These are phyloP conservation scores for Madurella mycetomatis DNA, from an alignment of 2,329 filamentous ascomycete genomes.

Conservation along the genomic window DNA sequence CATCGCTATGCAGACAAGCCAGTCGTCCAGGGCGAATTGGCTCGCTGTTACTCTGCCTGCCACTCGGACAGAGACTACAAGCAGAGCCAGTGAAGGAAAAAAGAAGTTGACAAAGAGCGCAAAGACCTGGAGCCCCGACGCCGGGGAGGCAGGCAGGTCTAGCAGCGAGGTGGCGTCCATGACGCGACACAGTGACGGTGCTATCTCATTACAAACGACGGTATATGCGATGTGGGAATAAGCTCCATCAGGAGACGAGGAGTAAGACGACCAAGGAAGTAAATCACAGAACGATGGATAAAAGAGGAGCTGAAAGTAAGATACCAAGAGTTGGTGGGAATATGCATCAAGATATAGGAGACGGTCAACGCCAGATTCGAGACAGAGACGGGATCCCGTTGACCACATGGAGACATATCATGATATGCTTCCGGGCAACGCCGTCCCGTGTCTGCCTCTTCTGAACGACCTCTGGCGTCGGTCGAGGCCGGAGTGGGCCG, in stretches of 20 bases:
- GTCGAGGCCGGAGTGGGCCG: slow-evolving; percentile 3
- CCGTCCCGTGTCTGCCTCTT: slow-evolving; percentile 10
- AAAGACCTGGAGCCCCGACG: slow-evolving; percentile 27
- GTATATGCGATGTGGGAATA: slow-evolving; percentile 11
- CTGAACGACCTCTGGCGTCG: not conserved
- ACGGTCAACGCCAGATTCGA: slow-evolving; percentile 9
- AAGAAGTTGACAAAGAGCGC: slow-evolving; percentile 30
- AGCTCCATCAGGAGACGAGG: slow-evolving; percentile 15
- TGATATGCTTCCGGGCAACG: slow-evolving; percentile 15
- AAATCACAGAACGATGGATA: slow-evolving; percentile 9
- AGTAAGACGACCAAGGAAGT: not conserved
- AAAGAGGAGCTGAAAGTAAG: slow-evolving; percentile 7
- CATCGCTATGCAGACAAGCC: slow-evolving; percentile 31
- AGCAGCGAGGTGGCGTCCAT: slow-evolving; percentile 22
- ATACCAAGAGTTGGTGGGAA: slow-evolving; percentile 15
- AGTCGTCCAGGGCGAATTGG: slow-evolving; percentile 30
- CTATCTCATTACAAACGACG: slow-evolving; percentile 25
- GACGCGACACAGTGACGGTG: slow-evolving; percentile 14
- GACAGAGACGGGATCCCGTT: slow-evolving; percentile 11
- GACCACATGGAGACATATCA: slow-evolving; percentile 5
- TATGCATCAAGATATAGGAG: slow-evolving; percentile 24
- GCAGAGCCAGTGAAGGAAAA: slow-evolving; percentile 28
- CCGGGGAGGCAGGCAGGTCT: slow-evolving; percentile 15
- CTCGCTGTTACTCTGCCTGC: slow-evolving; percentile 25
- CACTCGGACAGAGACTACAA: slow-evolving; percentile 25